phyloP scores from a whole-genome alignment of 441 rosid genomes.

The Gossypium aridum region DNA sequence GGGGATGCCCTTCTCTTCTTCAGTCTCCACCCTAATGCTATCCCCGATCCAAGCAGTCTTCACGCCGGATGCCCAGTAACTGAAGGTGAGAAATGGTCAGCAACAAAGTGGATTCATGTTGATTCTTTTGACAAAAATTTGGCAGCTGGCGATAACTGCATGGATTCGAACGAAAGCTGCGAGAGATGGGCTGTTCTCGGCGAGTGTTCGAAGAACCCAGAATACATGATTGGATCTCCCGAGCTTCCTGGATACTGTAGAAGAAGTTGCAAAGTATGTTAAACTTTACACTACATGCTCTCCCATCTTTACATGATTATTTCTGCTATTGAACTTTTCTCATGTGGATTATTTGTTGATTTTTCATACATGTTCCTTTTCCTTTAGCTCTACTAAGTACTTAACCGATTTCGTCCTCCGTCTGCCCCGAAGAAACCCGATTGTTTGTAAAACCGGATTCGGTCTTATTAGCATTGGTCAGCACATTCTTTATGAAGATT shows the following conservation, averaged over 20 bases:
- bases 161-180: conserved; percentile 62
- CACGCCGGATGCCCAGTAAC: conserved; percentile 94
- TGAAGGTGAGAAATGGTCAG: conserved; percentile 97
- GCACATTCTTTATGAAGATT: not conserved
- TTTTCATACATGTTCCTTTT: not conserved
- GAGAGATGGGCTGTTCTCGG: conserved; percentile 92
- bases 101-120: conserved; percentile 95
- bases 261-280: conserved; percentile 84
- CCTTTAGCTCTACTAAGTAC: not conserved
- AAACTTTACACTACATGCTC: conserved; percentile 1
- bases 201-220: conserved; percentile 75
- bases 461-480: not conserved
- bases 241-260: conserved; percentile 80
- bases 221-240: conserved; percentile 75
- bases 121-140: conserved; percentile 69
- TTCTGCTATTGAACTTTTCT: not conserved
- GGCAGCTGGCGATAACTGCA: conserved; percentile 47
- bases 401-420: not conserved
- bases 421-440: not conserved
- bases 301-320: not conserved
- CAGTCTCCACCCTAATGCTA: conserved; percentile 66
- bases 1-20: conserved; percentile 94
- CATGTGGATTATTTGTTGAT: not conserved
- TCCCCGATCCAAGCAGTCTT: conserved; percentile 68
- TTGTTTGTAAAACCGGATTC: not conserved